Percentiles rank a stretch among this genome's conserved stretches.
These are phyloP conservation scores for Rutstroemia sp. DNA, from an alignment of 2,329 filamentous ascomycete species.

Conservation along the genomic window DNA sequence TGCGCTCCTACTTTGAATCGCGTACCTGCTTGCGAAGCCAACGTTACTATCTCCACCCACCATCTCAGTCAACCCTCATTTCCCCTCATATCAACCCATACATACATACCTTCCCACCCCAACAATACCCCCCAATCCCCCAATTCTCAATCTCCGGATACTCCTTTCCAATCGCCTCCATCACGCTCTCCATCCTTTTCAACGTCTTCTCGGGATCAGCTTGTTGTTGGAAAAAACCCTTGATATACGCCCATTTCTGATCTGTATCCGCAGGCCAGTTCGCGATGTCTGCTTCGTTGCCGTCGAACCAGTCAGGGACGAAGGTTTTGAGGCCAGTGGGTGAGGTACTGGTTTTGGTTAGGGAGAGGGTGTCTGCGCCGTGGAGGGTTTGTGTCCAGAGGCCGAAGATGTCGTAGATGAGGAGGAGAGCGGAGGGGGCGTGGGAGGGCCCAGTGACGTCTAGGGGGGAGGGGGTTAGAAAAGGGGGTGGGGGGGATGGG, in stretches of 20 bases:
- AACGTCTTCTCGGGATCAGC: slow-evolving; percentile 11
- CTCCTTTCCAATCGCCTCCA: slow-evolving; percentile 9
- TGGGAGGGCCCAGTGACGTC: slow-evolving; percentile 40
- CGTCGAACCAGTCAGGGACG: slow-evolving; percentile 86
- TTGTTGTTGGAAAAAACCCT: slow-evolving; percentile 16
- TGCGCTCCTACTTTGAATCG: slow-evolving; percentile 47
- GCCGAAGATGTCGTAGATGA: slow-evolving; percentile 60
- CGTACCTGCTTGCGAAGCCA: slow-evolving; percentile 44
- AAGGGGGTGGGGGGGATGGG: no score
- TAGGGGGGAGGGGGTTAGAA: slow-evolving; percentile 7
- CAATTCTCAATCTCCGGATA: slow-evolving; percentile 18
- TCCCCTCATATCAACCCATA: not conserved
- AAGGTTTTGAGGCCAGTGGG: slow-evolving; percentile 63
- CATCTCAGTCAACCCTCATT: not conserved
- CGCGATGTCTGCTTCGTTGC: slow-evolving; percentile 29
- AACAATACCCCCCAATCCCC: slow-evolving; percentile 43
- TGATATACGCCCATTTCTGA: slow-evolving; percentile 17
- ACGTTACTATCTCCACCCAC: slow-evolving; percentile 41
- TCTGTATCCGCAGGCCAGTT: slow-evolving; percentile 15
- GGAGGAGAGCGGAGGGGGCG: slow-evolving; percentile 49
- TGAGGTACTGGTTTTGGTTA: slow-evolving; percentile 32
- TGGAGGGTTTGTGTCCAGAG: slow-evolving; percentile 62
- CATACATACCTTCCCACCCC: slow-evolving; percentile 51
- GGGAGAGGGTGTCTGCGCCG: slow-evolving; percentile 58
- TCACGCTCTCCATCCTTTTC: slow-evolving; percentile 5